Evolutionary conservation across 495 filamentous ascomycete genomes (phyloP).

Genomic region (Neurospora sublineolata): DNA sequence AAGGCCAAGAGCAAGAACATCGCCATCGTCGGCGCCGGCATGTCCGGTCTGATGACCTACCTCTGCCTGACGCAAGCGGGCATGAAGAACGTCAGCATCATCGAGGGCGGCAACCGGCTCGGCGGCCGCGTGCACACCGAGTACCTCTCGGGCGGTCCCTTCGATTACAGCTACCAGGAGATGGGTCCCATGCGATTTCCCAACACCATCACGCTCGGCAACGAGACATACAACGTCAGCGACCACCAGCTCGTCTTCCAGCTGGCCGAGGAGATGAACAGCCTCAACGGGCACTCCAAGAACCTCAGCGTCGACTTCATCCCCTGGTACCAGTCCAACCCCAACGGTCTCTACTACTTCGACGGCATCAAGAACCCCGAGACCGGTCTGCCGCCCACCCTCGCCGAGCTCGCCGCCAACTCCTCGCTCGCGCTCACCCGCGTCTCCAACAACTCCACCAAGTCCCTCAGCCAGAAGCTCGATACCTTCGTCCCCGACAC

Average conservation of each 20-base stretch:
- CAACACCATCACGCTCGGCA: conserved; percentile 37
- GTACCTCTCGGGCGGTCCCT: conserved; percentile 48
- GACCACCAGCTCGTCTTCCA: conserved; percentile 56
- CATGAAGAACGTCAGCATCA: conserved; percentile 28
- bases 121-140: conserved; percentile 49
- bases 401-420: conserved; percentile 35
- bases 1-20: conserved; percentile 43
- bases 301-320: conserved; percentile 54
- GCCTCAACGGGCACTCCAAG: conserved; percentile 39
- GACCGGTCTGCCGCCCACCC: conserved; percentile 26
- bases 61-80: conserved; percentile 28
- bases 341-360: conserved; percentile 40
- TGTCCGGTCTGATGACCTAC: conserved; percentile 52
- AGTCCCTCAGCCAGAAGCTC: conserved; percentile 26
- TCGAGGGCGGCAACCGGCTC: conserved; percentile 28
- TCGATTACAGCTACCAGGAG: conserved; percentile 62
- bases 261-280: conserved; percentile 46
- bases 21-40: conserved; percentile 58
- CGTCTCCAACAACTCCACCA: conserved; percentile 25
- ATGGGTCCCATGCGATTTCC: conserved; percentile 66
- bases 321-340: conserved; percentile 44
- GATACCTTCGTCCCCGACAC: conserved; percentile 13
- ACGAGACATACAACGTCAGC: conserved; percentile 43
- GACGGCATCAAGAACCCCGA: conserved; percentile 38
- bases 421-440: conserved; percentile 24